Conservation (phyloP, 176 grass and related monocot species). For the Hordeum marinum region DNA sequence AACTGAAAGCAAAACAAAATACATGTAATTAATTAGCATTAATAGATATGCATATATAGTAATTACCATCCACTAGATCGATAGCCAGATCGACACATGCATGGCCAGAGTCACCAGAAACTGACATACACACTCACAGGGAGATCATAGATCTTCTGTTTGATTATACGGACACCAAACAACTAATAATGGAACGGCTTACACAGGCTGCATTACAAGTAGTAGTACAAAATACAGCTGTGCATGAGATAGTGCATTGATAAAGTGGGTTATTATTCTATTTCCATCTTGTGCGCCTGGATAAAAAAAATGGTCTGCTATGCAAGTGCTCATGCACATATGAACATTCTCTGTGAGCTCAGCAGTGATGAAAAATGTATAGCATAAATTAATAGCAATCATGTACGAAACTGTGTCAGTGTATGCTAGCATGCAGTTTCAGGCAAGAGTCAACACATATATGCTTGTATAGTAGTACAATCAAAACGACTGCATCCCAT, state of each 20-base stretch:
- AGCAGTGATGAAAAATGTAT: constrained; percentile 42
- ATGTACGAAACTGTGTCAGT: constrained; percentile 37
- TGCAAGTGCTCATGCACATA: constrained; percentile 38
- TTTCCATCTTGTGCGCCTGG: constrained; percentile 28
- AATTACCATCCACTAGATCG: background rate
- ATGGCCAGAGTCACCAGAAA: background rate
- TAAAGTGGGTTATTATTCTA: constrained; percentile 33
- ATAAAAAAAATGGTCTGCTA: constrained; percentile 35
- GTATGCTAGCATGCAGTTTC: constrained; percentile 22
- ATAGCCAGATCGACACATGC: background rate
- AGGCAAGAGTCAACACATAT: constrained; percentile 37
- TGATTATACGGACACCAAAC: background rate
- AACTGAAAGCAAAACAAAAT: background rate
- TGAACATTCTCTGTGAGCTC: constrained; percentile 54
- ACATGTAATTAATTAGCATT: background rate
- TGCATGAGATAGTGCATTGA: constrained; percentile 30
- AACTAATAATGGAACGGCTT: constrained; percentile 7
- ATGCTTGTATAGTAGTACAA: constrained; percentile 35
- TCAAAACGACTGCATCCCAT: constrained; percentile 26
- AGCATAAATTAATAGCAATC: constrained; percentile 45
- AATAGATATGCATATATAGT: background rate
- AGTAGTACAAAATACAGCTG: constrained; percentile 44
- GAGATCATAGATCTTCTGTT: background rate
- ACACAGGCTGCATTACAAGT: constrained; percentile 27
- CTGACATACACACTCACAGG: background rate